Base-by-base conservation (phyloP, 805 yeast genomes). In the Metschnikowia chrysomelidarum region DNA sequence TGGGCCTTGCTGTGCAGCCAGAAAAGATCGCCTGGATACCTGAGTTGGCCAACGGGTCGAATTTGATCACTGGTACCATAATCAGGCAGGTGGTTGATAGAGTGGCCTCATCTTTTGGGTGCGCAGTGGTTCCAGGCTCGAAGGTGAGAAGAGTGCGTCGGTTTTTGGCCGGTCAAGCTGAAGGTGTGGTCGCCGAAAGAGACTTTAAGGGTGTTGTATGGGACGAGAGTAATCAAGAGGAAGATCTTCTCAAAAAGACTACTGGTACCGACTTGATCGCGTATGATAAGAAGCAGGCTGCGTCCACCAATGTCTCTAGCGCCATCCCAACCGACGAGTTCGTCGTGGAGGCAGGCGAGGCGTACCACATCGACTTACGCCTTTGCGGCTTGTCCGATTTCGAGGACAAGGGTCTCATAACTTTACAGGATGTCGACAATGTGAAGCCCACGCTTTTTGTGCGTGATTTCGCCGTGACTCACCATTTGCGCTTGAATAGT, bases 91-190 rank as follows among this genome's bases (percentile, higher is more conserved):
- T 87, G 30, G 97, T 88, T 18, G 94, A 93, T 53, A 72, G 80
- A n/a, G 73, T 93, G 53, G 98, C 96, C n/a, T 74, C 73, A 39
- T 69, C 82, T 1, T 93, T 80, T 65, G 78, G 83, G 57, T 87
- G 96, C 69, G 71, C 71, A 39, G 87, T 93, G 36, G 87, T 86
- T 23, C 98, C 98, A 19, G 95, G 96, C 0, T 86, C 96, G 15
- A 81, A 87, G 58, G 85, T 93, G 27, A 82, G 98, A 66, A 77
- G 96, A 60, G 74, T 89, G 39, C 78, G 96, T 69, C 78, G 98
- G 56, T 93, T 91, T 53, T 76, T 93, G 55, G 95, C 95, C 24
- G 98, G 98, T 35, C 98, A 93, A 69, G 82, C 89, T 40, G 95
- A 87, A 56, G 93, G 88, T 57, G 69, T 88, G 36, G 93, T 88